These are phyloP conservation scores for cucumber (Cucumis sativus) DNA, from an alignment of 306 rosid genomes.

Conservation along the genomic window DNA sequence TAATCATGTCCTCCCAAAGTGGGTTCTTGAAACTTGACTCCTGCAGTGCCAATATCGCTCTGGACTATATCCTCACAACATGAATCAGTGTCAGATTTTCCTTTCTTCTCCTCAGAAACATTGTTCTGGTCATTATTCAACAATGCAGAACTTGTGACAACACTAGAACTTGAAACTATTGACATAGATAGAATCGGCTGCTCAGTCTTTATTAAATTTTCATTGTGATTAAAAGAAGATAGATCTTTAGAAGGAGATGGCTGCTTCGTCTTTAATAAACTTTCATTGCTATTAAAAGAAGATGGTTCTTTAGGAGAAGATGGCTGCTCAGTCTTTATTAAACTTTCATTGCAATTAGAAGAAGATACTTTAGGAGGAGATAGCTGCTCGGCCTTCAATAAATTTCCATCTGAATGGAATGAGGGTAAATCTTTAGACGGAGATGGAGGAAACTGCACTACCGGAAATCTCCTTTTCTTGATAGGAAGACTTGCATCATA, in stretches of 20 bases:
- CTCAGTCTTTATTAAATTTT: neutral
- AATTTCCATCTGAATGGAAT: slow-evolving; percentile 25
- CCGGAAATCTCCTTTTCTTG: slow-evolving; percentile 80
- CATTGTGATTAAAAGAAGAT: no score
- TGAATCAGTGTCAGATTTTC: slow-evolving; percentile 26
- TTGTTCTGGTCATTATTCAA: slow-evolving; percentile 25
- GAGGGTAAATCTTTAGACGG: slow-evolving; percentile 37
- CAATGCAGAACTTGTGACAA: slow-evolving; percentile 30
- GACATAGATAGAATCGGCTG: slow-evolving; percentile 38
- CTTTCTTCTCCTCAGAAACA: slow-evolving; percentile 31
- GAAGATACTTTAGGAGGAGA: slow-evolving; percentile 42
- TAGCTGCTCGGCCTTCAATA: slow-evolving; percentile 14
- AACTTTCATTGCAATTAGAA: slow-evolving; percentile 22
- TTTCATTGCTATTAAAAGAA: no score
- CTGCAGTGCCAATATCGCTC: slow-evolving; percentile 14
- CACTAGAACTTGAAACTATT: slow-evolving; percentile 31
- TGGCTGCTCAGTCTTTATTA: slow-evolving; percentile 8
- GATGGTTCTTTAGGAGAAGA: no score
- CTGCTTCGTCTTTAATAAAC: no score
- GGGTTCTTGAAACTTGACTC: slow-evolving; percentile 33
- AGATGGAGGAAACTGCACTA: slow-evolving; percentile 44
- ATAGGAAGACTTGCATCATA: slow-evolving; percentile 86
- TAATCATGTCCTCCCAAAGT: slow-evolving; percentile 2
- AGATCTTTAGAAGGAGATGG: no score
- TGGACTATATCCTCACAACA: slow-evolving; percentile 17